Evolutionary conservation across 176 grass and related monocot genomes (phyloP), one percentile per base, ranked within the genome.

Genomic region (Themeda triandra): DNA sequence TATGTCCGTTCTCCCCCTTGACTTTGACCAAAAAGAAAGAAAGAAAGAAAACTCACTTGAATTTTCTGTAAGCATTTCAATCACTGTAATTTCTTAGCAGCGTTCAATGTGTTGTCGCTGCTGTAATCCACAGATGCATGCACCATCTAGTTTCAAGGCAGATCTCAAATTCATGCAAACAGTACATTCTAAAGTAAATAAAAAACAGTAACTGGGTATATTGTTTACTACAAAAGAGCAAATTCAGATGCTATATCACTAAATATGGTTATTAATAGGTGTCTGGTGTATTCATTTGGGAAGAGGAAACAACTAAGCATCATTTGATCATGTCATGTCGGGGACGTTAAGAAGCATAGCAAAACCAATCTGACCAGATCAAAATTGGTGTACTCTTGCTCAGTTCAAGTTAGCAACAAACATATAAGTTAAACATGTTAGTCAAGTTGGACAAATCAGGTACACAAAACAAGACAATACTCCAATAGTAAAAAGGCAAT

Each of bases 11-110:
- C 82, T 75, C 63, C 67, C 59, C 76, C 67, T 88, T 89, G 93
- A 87, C 90, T 95, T 95, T 95, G 93, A 95, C 90, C 44, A 60
- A 68, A 87, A 87, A 67, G 12, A 66, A 78, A 66, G n/a, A n/a
- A n/a, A n/a, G n/a, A n/a, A 78, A 78, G 66, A 44, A 63, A 66
- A 51, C 77, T 56, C 7, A 45, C 41, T 89, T 53, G 51, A 13
- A 46, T 74, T 83, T 85, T 80, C 85, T 76, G 25, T 41, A 70
- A 84, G 32, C 18, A 75, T 62, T 84, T 83, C 74, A 84, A 87
- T 48, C 13, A 29, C 39, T 75, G 76, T 76, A 84, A 51, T 87
- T 83, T 79, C 75, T 83, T 66, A 79, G 48, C 65, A 79, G 36
- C 39, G 19, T 54, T 62, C 6, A 30, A 68, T 86, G 13, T 35